phyloP scores from a whole-genome alignment of 1,284 basidiomycete species.

The Bjerkandera adusta region DNA sequence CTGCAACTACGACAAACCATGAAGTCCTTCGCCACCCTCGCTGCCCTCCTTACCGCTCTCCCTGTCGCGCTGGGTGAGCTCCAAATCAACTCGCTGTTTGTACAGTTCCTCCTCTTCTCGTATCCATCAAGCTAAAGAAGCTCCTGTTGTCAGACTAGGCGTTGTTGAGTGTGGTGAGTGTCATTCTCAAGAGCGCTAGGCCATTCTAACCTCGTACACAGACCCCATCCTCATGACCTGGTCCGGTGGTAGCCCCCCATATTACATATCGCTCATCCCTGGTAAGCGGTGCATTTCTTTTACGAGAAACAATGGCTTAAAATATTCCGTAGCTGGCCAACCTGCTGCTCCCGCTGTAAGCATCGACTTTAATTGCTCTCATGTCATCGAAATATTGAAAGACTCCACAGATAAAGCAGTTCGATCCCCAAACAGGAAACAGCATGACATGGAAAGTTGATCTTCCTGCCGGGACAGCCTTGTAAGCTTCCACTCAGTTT shows the following conservation, averaged over 20 bases:
- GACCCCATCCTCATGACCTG: conserved; percentile 62
- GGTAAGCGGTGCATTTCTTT: conserved; percentile 37
- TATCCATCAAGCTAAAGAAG: too few relatives aligned
- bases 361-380: conserved; percentile 7
- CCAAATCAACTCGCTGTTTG: conserved; percentile 72
- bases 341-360: conserved; percentile 51
- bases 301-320: neutral
- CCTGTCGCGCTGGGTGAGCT: conserved; percentile 44
- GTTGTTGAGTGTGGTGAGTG: conserved; percentile 55
- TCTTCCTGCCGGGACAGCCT: conserved; percentile 43
- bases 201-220: conserved; percentile 23
- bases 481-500: conserved; percentile 44
- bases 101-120: too few relatives aligned
- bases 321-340: conserved; percentile 48
- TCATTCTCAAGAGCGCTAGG: neutral
- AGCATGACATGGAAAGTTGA: conserved; percentile 63
- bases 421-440: conserved; percentile 45
- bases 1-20: conserved; percentile 30
- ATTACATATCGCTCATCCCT: conserved; percentile 65
- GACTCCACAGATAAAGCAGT: conserved; percentile 47
- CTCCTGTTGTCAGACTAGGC: conserved; percentile 31
- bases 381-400: neutral
- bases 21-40: conserved; percentile 47
- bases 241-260: conserved; percentile 55
- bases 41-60: conserved; percentile 44